phyloP scores from a whole-genome alignment of 768 basidiomycete species.

The Lentinula edodes region DNA sequence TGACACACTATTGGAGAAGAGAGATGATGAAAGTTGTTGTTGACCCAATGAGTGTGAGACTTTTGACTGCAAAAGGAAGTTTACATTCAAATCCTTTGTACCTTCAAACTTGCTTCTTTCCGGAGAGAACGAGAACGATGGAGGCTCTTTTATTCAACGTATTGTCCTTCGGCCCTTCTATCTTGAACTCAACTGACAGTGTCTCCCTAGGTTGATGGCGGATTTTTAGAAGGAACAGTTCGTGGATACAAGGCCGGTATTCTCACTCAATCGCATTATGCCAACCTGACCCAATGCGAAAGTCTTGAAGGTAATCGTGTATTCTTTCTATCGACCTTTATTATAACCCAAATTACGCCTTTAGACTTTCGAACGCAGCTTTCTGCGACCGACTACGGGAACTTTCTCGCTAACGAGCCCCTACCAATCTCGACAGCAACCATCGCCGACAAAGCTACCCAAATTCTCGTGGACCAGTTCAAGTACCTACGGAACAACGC shows the following conservation, averaged over 20 bases:
- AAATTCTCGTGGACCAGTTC: constrained; percentile 95
- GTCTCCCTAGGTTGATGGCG: constrained; percentile 51
- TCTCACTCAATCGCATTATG: constrained; percentile 83
- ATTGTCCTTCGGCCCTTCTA: constrained; percentile 17
- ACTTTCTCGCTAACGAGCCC: constrained; percentile 95
- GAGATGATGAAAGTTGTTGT: constrained; percentile 6
- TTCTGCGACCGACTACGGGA: constrained; percentile 95
- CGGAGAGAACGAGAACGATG: constrained; percentile 36
- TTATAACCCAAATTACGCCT: constrained; percentile 3
- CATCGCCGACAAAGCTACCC: constrained; percentile 95
- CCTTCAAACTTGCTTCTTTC: no score
- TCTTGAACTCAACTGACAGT: background rate
- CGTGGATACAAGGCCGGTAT: constrained; percentile 94
- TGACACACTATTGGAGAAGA: background rate
- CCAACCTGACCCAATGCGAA: constrained; percentile 95
- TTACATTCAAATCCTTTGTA: no score
- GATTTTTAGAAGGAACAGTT: constrained; percentile 78
- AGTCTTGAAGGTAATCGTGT: constrained; percentile 75
- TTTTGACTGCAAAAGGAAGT: background rate
- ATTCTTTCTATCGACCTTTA: background rate
- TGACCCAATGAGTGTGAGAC: background rate
- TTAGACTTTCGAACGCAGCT: constrained; percentile 93
- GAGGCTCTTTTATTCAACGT: constrained; percentile 91
- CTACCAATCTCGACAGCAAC: constrained; percentile 90
- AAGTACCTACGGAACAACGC: constrained; percentile 90